Percentiles rank a stretch among this genome's conserved stretches.
These are phyloP conservation scores for Fusarium sacchari DNA, from an alignment of 2,329 filamentous ascomycete species.

Conservation along the genomic window DNA sequence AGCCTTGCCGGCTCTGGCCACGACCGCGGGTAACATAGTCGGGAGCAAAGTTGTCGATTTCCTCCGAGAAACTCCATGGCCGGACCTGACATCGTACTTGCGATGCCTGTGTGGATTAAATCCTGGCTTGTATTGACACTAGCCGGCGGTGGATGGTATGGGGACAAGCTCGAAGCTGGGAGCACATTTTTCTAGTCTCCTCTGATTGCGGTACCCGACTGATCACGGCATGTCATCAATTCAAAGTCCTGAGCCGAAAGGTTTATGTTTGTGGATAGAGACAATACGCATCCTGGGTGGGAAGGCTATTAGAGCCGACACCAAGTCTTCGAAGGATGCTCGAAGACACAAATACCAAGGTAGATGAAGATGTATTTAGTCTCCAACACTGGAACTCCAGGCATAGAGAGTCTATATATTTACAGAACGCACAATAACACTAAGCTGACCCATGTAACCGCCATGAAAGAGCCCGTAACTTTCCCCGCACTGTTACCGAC, in stretches of 20 bases:
- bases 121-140: accelerated
- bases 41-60: not conserved
- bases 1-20: not conserved
- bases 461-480: not conserved
- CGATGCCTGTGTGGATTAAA: accelerated
- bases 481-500: not conserved
- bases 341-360: not conserved
- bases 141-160: too few species aligned
- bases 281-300: too few species aligned
- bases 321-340: not conserved
- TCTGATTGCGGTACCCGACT: not conserved
- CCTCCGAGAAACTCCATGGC: not conserved
- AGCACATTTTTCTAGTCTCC: not conserved
- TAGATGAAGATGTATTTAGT: accelerated
- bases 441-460: not conserved
- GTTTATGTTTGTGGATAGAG: not conserved
- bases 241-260: too few species aligned
- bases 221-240: not conserved
- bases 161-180: too few species aligned
- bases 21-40: too few species aligned
- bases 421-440: not conserved
- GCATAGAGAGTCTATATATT: not conserved
- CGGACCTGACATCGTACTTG: not conserved
- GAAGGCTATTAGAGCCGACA: not conserved
- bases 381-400: accelerated